phyloP scores from a whole-genome alignment of 768 basidiomycete genomes.

The Tulasnella sp. region DNA sequence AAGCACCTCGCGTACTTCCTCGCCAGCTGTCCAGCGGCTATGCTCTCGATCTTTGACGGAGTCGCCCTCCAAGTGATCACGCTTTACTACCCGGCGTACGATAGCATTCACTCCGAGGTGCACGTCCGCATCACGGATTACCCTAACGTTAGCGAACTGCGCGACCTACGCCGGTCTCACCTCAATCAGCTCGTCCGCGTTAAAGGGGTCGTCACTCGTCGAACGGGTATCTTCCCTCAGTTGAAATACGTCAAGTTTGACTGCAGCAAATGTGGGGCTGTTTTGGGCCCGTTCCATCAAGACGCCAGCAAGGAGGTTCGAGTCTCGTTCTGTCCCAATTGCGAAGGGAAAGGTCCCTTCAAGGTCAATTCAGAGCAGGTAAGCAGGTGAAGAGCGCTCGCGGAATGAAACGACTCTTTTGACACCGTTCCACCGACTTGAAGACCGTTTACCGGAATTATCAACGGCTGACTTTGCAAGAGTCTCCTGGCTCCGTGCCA shows the following conservation, averaged over 20 bases:
- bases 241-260: constrained; percentile 99
- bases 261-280: constrained; percentile 87
- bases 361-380: constrained; percentile 94
- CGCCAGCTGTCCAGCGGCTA: constrained; percentile 84
- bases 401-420: background rate
- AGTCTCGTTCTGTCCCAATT: constrained; percentile 89
- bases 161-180: constrained; percentile 84
- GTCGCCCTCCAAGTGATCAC: constrained; percentile 91
- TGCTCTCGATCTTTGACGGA: constrained; percentile 91
- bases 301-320: constrained; percentile 89
- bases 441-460: constrained; percentile 98
- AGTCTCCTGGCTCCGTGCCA: constrained; percentile 94
- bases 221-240: constrained; percentile 97
- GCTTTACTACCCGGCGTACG: constrained; percentile 91
- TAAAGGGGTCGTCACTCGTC: constrained; percentile 87
- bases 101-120: constrained; percentile 94
- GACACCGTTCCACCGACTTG: background rate
- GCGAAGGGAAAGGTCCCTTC: constrained; percentile 93
- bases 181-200: constrained; percentile 94
- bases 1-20: constrained; percentile 96
- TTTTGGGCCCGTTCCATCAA: constrained; percentile 95
- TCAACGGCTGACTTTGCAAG: constrained; percentile 97
- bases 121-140: constrained; percentile 95
- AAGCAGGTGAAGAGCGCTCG: constrained; percentile 14
- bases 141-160: constrained; percentile 78